A percentile compares a stretch with the other conserved stretches of the same genome.
Conservation (phyloP, 2,329 filamentous ascomycete genomes). For the Botrytis squamosa region DNA sequence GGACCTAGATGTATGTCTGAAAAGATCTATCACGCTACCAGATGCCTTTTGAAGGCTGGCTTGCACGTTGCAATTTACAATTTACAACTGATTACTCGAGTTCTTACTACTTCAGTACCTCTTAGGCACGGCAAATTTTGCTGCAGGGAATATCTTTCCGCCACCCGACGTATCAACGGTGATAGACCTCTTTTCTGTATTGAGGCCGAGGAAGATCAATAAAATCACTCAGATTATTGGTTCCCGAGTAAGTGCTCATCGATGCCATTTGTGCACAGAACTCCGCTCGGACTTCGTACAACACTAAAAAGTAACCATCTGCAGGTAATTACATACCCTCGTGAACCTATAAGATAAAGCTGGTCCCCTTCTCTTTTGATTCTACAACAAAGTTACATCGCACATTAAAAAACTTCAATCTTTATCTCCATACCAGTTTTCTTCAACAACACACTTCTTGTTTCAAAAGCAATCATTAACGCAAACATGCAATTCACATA, state of each 20-base stretch:
- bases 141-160: background rate
- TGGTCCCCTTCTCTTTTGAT: background rate
- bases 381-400: background rate
- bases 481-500: conserved; percentile 28
- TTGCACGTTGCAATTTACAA: background rate
- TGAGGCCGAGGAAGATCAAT: background rate
- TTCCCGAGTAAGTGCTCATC: conserved; percentile 11
- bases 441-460: background rate
- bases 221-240: conserved; percentile 3
- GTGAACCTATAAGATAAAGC: conserved; percentile 16
- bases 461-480: background rate
- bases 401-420: background rate
- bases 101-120: background rate
- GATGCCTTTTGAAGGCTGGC: background rate
- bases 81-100: background rate
- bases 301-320: background rate
- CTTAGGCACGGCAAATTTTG: background rate
- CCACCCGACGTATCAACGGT: background rate
- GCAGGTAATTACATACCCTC: background rate
- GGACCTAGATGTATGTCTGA: background rate
- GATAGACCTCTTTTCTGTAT: background rate
- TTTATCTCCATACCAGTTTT: background rate
- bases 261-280: conserved; percentile 13
- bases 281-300: background rate
- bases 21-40: background rate